These are phyloP conservation scores for Ustilago hordei DNA, from an alignment of 1,284 basidiomycete genomes.

Conservation along the genomic window DNA sequence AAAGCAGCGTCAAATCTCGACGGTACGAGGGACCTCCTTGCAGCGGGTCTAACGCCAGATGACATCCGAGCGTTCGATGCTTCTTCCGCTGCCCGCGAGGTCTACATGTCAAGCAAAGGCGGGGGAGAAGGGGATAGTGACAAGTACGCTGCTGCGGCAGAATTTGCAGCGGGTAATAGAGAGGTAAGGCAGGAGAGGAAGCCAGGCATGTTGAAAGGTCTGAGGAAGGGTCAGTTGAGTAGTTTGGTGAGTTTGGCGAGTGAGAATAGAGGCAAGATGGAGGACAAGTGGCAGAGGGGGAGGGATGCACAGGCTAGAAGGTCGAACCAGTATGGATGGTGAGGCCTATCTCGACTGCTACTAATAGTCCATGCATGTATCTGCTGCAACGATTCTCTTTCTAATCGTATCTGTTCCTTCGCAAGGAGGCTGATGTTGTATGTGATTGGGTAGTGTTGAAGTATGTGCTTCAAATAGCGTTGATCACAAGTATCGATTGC, in stretches of 20 bases:
- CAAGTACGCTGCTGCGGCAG: slow-evolving; percentile 43
- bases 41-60: slow-evolving; percentile 21
- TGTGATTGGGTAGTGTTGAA: neutral
- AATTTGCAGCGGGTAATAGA: slow-evolving; percentile 35
- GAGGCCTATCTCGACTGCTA: neutral
- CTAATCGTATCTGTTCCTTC: neutral
- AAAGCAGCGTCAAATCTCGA: slow-evolving; percentile 34
- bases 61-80: slow-evolving; percentile 48
- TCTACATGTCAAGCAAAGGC: slow-evolving; percentile 7
- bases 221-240: slow-evolving; percentile 61
- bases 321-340: slow-evolving; percentile 42
- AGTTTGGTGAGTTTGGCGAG: slow-evolving; percentile 59
- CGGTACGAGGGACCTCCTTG: slow-evolving; percentile 36
- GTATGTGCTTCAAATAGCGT: no score
- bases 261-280: slow-evolving; percentile 55
- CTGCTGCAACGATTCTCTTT: neutral
- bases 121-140: slow-evolving; percentile 27
- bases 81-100: slow-evolving; percentile 49
- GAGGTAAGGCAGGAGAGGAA: slow-evolving; percentile 33
- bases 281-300: slow-evolving; percentile 57
- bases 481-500: no score
- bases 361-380: neutral
- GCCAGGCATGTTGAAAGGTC: slow-evolving; percentile 52
- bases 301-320: slow-evolving; percentile 27
- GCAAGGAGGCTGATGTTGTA: neutral